Conservation (phyloP, 768 basidiomycete genomes). For the Pleurotus platypus region DNA sequence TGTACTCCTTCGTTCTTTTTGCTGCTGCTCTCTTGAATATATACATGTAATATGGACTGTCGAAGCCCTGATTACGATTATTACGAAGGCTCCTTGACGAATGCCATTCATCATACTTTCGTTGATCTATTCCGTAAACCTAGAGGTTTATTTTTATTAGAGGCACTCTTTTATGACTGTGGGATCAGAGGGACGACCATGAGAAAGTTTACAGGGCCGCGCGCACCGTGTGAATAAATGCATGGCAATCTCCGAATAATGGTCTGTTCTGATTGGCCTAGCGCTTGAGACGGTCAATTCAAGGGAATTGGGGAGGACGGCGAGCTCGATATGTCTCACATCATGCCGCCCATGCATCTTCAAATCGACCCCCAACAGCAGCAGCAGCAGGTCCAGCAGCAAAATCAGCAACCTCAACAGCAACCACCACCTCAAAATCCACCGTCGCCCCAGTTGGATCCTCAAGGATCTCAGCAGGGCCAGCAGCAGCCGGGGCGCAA, state of each 20-base stretch:
- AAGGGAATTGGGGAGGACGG: not conserved
- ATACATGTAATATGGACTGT: too few species aligned
- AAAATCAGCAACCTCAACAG: constrained; percentile 23
- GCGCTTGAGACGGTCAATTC: not conserved
- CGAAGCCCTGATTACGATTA: too few species aligned
- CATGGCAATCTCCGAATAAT: not conserved
- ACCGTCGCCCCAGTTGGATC: constrained; percentile 17
- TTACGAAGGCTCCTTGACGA: too few species aligned
- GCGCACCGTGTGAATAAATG: not conserved
- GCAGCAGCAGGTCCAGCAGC: constrained; percentile 41
- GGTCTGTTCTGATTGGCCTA: not conserved
- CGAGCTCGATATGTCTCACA: constrained; percentile 14
- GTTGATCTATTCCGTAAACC: too few species aligned
- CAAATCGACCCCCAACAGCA: constrained; percentile 68
- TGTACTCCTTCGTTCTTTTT: not conserved
- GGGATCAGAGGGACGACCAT: too few species aligned
- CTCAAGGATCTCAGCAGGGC: constrained; percentile 10
- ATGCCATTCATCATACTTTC: too few species aligned
- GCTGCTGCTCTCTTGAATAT: not conserved
- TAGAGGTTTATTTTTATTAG: too few species aligned
- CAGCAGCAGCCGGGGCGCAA: constrained; percentile 44
- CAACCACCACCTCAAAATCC: constrained; percentile 20
- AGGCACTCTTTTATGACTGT: too few species aligned
- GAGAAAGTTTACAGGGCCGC: too few species aligned
- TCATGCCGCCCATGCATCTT: constrained; percentile 33